These are phyloP conservation scores for Penicillium oxalicum DNA, from an alignment of 2,329 filamentous ascomycete genomes.

Conservation along the genomic window DNA sequence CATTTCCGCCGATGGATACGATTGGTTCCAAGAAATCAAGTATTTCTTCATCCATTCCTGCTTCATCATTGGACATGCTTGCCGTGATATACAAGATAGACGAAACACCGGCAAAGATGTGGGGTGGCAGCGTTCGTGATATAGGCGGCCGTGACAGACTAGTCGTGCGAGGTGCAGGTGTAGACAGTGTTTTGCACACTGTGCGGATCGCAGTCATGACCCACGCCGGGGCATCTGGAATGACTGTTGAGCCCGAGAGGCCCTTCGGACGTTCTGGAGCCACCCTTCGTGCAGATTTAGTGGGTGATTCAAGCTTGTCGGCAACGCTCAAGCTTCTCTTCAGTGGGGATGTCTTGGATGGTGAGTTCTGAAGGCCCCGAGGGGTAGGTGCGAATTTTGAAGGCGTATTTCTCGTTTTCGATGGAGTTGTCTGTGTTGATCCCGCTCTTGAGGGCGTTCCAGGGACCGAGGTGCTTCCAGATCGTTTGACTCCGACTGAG, in stretches of 20 bases:
- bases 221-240: constrained; percentile 54
- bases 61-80: constrained; percentile 44
- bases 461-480: constrained; percentile 29
- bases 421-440: constrained; percentile 37
- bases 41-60: constrained; percentile 37
- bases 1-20: constrained; percentile 40
- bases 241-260: constrained; percentile 22
- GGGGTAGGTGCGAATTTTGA: constrained; percentile 27
- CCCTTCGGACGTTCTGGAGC: constrained; percentile 14
- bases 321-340: constrained; percentile 32
- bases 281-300: constrained; percentile 18
- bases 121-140: constrained; percentile 55
- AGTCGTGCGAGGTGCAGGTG: constrained; percentile 40
- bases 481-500: constrained; percentile 30
- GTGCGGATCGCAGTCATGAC: constrained; percentile 62
- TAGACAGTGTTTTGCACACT: constrained; percentile 58
- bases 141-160: constrained; percentile 34
- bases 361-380: constrained; percentile 34
- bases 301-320: constrained; percentile 15
- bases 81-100: constrained; percentile 47
- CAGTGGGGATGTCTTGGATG: constrained; percentile 41
- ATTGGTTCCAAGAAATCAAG: constrained; percentile 34
- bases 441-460: constrained; percentile 23
- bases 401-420: constrained; percentile 25
- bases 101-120: constrained; percentile 67